Conservation (phyloP, 129 eudicot species). For the Ambrosia artemisiifolia region DNA sequence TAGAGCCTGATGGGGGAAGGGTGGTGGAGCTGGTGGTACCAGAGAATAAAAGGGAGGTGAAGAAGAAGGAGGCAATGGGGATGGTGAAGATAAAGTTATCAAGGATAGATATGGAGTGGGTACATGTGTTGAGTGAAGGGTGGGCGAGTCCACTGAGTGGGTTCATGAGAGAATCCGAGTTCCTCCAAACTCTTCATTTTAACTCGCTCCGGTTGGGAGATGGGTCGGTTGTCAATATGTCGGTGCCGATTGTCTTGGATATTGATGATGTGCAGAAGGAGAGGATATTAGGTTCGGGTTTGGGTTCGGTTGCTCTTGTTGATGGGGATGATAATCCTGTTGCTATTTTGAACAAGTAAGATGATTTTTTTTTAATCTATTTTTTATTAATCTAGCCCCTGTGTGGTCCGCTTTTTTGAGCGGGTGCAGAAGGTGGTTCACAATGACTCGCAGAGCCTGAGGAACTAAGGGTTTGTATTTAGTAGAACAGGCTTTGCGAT, state of each 20-base stretch:
- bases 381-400: no score
- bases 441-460: no score
- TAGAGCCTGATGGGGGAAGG: conserved; percentile 87
- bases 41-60: conserved; percentile 44
- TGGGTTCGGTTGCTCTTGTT: conserved; percentile 55
- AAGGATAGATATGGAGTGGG: conserved; percentile 81
- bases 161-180: conserved; percentile 94
- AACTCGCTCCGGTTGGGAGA: conserved; percentile 73
- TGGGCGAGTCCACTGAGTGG: conserved; percentile 95
- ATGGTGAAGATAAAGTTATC: conserved; percentile 64
- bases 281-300: conserved; percentile 36
- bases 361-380: not conserved
- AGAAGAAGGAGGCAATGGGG: conserved; percentile 39
- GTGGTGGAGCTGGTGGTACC: conserved; percentile 61
- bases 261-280: conserved; percentile 59
- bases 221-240: conserved; percentile 86
- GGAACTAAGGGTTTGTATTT: no score
- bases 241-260: conserved; percentile 88
- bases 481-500: no score
- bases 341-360: conserved; percentile 83
- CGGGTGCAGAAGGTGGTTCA: no score
- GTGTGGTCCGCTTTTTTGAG: no score
- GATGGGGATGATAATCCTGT: conserved; percentile 53
- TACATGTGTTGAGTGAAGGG: conserved; percentile 90
- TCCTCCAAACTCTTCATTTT: conserved; percentile 99